Base-by-base conservation (phyloP, 805 yeast species). In the Zygotorulaspora danielsina region DNA sequence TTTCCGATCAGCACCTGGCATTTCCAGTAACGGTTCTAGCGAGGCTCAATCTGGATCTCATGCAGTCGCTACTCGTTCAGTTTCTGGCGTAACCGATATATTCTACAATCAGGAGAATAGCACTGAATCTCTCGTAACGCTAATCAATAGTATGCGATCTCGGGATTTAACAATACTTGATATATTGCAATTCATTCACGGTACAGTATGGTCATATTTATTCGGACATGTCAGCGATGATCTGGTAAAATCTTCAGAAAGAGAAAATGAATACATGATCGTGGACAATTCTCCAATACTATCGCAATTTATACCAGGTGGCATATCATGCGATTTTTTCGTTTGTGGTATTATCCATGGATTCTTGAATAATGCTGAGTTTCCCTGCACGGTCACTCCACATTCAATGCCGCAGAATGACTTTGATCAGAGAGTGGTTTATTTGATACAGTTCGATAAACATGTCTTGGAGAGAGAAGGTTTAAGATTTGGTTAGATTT, bases 261-360 rank as follows among this genome's bases (percentile, higher is more conserved):
- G 75, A 30, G 81, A 80, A 24, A 75, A 77, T 42, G 78, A 76
- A 42, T 80, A 80, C 54, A 85, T 87, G 95, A 83, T 88, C 37
- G 77, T 80, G 19, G 96, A 87, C 57, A 77, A 80, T 51, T 61
- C 69, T 15, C 96, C 96, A 2, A 50, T 79, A 34, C 64, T 86
- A 20, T 71, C 85, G 15, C 76, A 75, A 51, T 87, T 72, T 54
- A 76, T 86, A 8, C 74, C 82, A 24, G 76, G 81, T 2, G 89
- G 83, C 45, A 75, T 78, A 54, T 79, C 84, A n/a, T 84, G 95
- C 59, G 81, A 84, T 12, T 86, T 90, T 3, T 84, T 83, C 54
- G 75, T 81, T 1, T 94, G 95, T 8, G 96, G 96, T 1, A 72
- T 87, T n/a, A 72, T 87, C 19, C 90, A 85, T 56, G 95, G 95